Evolutionary conservation across 2,329 filamentous ascomycete genomes (phyloP), one percentile per base, ranked within the genome.

Genomic region (Pyrenochaeta sp.): DNA sequence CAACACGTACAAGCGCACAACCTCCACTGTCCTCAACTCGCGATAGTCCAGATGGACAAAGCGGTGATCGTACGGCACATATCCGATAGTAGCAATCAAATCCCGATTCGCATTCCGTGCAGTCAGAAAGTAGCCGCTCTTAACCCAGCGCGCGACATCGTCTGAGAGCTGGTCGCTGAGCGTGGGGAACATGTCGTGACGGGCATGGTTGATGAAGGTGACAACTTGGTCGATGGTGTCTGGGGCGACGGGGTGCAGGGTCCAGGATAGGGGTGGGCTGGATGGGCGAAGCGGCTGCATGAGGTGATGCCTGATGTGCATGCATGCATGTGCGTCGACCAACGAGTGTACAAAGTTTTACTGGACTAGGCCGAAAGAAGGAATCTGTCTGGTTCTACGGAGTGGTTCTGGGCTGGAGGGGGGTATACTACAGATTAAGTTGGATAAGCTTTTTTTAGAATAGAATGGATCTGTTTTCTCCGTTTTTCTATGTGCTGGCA

Each of bases 1-100:
- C 0, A 53, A 24, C 1, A 66, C 60, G 25, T 52, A 66, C 5
- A 66, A 36, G 6, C 63, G 60, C 22, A 66, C 37, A 7, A 66
- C 63, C 44, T 66, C 63, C 9, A 61, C 60, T 1, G 39, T 55
- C 13, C 22, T 3, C 24, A 50, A 19, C 19, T 34, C 27, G 15
- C n/a, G n/a, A 22, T 36, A 50, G 6, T 39, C 24, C 28, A 58
- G 27, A 10, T 43, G 34, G 3, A 51, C 12, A n/a, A 54, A 54
- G 9, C 56, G 50, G 13, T 54, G 40, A 25, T 58, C 48, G 34
- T 54, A 58, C 13, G 51, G 56, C 7, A 58, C 34, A 24, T 54
- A 54, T 27, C 56, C 56, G 44, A 58, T 54, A 4, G 36, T 42
- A 25, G 46, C 56, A 15, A 58, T 54, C 24, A 58, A n/a, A 13